Evolutionary conservation across 352 stramenopile genomes (phyloP).

Genomic region (Globisporangium cederbergense): DNA sequence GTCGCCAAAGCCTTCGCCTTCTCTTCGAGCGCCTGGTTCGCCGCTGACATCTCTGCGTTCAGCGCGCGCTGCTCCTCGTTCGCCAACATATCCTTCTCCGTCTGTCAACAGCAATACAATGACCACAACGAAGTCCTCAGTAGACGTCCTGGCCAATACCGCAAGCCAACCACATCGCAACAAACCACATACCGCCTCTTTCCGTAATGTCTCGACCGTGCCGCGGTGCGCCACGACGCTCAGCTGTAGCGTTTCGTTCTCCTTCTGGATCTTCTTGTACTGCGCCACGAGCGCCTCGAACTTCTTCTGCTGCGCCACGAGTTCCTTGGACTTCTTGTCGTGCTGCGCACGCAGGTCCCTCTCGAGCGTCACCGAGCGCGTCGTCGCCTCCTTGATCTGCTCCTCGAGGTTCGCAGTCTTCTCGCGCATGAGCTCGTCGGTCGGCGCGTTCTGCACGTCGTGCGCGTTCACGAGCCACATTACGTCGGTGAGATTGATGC

Average conservation of each 20-base stretch:
- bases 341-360: conserved; percentile 70
- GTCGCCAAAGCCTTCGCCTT: conserved; percentile 85
- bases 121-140: not conserved
- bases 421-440: conserved; percentile 82
- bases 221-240: conserved; percentile 58
- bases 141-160: not conserved
- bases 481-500: conserved; percentile 75
- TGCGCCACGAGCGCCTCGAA: conserved; percentile 71
- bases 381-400: conserved; percentile 81
- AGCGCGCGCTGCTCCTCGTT: conserved; percentile 87
- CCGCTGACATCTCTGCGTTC: conserved; percentile 77
- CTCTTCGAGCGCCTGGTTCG: conserved; percentile 83
- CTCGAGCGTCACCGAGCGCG: conserved; percentile 64
- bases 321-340: conserved; percentile 71
- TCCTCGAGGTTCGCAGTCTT: conserved; percentile 88
- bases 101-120: conserved; percentile 53
- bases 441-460: conserved; percentile 65
- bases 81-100: conserved; percentile 85
- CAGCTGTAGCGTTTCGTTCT: conserved; percentile 75
- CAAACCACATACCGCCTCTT: conserved; percentile 69
- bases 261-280: conserved; percentile 80
- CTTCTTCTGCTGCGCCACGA: conserved; percentile 74
- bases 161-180: not conserved
- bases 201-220: conserved; percentile 71
- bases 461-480: conserved; percentile 84